A percentile compares a stretch with the other conserved stretches of the same genome.
Evolutionary conservation across 2,329 filamentous ascomycete genomes (phyloP).

Genomic region (Exophiala lecanii-corni): DNA sequence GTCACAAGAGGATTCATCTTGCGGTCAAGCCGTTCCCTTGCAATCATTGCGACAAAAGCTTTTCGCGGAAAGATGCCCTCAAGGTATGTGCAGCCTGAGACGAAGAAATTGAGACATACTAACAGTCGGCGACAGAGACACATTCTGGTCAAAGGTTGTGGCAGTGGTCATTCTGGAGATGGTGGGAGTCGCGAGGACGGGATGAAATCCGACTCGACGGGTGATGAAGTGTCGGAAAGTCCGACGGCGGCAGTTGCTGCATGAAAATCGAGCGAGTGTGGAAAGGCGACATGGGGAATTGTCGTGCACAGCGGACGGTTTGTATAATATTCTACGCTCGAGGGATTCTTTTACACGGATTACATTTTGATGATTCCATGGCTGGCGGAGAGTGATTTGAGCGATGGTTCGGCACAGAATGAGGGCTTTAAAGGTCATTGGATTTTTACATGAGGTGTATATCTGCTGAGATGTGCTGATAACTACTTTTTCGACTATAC

Average conservation of each 20-base stretch:
- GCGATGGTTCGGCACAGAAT: conserved; percentile 11
- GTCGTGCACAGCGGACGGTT: neutral
- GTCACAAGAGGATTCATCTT: conserved; percentile 91
- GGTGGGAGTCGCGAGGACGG: conserved; percentile 18
- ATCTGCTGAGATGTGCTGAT: conserved; percentile 4
- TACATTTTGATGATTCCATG: conserved; percentile 16
- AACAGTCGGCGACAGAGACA: conserved; percentile 49
- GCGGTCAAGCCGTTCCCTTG: conserved; percentile 96
- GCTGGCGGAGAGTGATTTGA: conserved; percentile 10
- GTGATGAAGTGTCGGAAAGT: conserved; percentile 19
- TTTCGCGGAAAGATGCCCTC: conserved; percentile 90
- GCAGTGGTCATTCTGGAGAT: conserved; percentile 34
- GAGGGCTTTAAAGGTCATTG: conserved; percentile 10
- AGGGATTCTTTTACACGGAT: neutral
- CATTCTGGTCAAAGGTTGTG: conserved; percentile 64
- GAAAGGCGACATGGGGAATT: no score
- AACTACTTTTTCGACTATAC: conserved; percentile 19
- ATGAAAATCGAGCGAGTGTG: no score
- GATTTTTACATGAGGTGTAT: neutral
- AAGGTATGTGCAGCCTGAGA: conserved; percentile 59
- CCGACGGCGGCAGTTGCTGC: conserved; percentile 17
- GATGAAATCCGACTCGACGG: conserved; percentile 25
- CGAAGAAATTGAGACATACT: conserved; percentile 22
- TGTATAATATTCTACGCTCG: conserved; percentile 17
- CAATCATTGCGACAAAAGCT: conserved; percentile 87